Percentiles rank a stretch among this genome's conserved stretches.
Evolutionary conservation across 306 rosid species (phyloP).

Genomic region (Castanospermum australe): DNA sequence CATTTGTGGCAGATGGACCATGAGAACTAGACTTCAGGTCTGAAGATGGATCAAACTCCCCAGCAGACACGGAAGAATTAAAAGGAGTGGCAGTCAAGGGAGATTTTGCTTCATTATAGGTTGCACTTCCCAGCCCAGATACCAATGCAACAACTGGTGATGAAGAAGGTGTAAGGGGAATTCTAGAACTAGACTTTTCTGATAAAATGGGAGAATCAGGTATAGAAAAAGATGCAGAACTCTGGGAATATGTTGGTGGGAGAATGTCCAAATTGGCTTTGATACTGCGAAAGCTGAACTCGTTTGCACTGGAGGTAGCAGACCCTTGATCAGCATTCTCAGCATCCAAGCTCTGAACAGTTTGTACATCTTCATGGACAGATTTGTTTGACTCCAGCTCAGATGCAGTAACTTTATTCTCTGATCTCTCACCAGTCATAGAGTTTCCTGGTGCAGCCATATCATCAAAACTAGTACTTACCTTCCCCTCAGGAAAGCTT

Average conservation of each 20-base stretch:
- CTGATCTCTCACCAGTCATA: constrained; percentile 51
- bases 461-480: constrained; percentile 91
- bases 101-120: constrained; percentile 57
- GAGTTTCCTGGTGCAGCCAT: constrained; percentile 41
- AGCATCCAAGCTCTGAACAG: constrained; percentile 62
- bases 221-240: constrained; percentile 59
- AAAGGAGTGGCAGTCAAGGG: constrained; percentile 61
- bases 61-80: constrained; percentile 58
- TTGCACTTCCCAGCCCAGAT: constrained; percentile 85
- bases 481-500: constrained; percentile 91
- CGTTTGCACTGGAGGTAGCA: constrained; percentile 64
- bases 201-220: constrained; percentile 83
- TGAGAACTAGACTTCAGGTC: constrained; percentile 66
- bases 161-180: constrained; percentile 54
- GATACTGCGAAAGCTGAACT: constrained; percentile 52
- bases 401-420: constrained; percentile 36
- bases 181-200: constrained; percentile 71
- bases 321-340: constrained; percentile 73
- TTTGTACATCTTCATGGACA: constrained; percentile 46
- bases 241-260: constrained; percentile 65
- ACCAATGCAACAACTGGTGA: constrained; percentile 77
- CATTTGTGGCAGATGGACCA: constrained; percentile 58
- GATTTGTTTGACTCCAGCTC: constrained; percentile 46
- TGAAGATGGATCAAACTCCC: constrained; percentile 66
- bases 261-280: constrained; percentile 49